These are phyloP conservation scores for Eutrema salsugineum DNA, from an alignment of 441 rosid genomes.

Conservation along the genomic window DNA sequence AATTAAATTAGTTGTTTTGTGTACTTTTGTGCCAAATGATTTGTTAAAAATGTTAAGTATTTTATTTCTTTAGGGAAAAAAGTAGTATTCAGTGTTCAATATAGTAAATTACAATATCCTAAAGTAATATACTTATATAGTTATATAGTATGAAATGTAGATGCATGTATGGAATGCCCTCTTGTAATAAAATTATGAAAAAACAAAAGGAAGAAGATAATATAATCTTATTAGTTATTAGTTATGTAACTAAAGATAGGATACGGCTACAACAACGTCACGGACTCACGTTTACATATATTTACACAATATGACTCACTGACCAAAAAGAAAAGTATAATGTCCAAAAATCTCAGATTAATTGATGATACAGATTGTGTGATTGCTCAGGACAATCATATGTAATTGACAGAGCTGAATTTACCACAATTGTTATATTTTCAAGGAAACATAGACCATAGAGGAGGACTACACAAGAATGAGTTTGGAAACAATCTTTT, in stretches of 20 bases:
- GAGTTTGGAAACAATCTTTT: constrained; percentile 5
- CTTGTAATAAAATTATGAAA: neutral
- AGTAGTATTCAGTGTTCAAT: neutral
- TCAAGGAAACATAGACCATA: neutral
- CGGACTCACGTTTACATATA: neutral
- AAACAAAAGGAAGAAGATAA: constrained; percentile 12
- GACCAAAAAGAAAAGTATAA: neutral
- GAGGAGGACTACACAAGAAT: neutral
- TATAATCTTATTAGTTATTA: neutral
- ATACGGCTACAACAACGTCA: constrained; percentile 12
- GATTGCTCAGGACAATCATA: neutral
- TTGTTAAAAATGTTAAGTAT: neutral
- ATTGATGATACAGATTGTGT: neutral
- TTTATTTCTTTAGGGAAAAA: neutral
- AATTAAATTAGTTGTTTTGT: constrained; percentile 1
- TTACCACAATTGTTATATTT: neutral
- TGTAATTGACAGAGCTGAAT: neutral
- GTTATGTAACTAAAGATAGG: constrained; percentile 5
- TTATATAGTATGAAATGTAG: constrained; percentile 1
- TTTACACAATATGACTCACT: neutral
- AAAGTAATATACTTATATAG: neutral
- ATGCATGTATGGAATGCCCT: constrained; percentile 21
- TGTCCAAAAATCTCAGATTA: neutral
- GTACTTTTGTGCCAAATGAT: constrained; percentile 20
- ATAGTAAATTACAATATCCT: constrained; percentile 22